Conservation (phyloP, 768 basidiomycete species). For the Termitomyces sp. region DNA sequence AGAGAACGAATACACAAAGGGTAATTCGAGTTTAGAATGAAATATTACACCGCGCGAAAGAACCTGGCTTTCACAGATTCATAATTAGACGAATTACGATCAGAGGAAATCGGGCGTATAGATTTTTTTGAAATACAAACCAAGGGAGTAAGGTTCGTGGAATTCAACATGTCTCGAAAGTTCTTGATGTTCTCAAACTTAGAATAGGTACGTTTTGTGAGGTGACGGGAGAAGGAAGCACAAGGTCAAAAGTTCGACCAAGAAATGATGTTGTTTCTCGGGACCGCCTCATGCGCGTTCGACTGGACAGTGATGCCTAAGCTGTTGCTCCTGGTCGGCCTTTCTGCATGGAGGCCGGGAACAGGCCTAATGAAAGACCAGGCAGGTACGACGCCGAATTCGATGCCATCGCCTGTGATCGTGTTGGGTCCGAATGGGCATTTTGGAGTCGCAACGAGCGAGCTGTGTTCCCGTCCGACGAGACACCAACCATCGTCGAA, state of each 20-base stretch:
- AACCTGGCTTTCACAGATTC: neutral
- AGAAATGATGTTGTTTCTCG: constrained; percentile 51
- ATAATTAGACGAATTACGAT: neutral
- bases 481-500: constrained; percentile 83
- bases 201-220: neutral
- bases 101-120: neutral
- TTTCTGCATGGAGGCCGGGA: constrained; percentile 51
- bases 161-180: neutral
- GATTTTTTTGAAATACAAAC: neutral
- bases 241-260: constrained; percentile 62
- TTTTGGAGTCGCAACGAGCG: constrained; percentile 26
- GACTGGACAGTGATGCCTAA: constrained; percentile 59
- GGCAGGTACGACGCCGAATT: constrained; percentile 69
- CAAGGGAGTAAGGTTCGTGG: neutral
- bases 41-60: neutral
- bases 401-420: constrained; percentile 35
- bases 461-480: constrained; percentile 47
- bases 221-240: neutral
- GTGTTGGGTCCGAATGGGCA: constrained; percentile 33
- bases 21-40: no score
- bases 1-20: neutral
- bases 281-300: constrained; percentile 30
- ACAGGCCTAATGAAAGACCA: constrained; percentile 71
- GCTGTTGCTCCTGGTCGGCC: constrained; percentile 60
- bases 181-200: neutral